Base-by-base conservation (phyloP, 768 basidiomycete species). In the Podaxis sp. region DNA sequence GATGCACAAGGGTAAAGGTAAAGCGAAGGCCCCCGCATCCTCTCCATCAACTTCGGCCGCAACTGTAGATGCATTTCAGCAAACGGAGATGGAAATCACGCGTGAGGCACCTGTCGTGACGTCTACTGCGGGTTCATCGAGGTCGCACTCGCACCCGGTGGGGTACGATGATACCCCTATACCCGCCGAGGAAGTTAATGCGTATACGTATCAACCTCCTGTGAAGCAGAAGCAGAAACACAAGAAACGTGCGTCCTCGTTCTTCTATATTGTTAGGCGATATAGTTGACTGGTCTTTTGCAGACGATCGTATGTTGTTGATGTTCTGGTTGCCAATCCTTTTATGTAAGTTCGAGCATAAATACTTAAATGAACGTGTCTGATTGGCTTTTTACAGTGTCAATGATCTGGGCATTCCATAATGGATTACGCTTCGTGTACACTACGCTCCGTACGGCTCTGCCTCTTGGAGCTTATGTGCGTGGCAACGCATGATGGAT, bases 321-420 rank as follows among this genome's bases (percentile, higher is more conserved):
- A 70, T 89, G 46, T 94, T 94, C 78, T 94, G 92, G 92, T 79
- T 94, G 67, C 92, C 92, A 17, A 91, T 94, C 69, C 78, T 94
- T 8, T 73, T 93, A 63, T 74, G 91, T 94, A 68, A 77, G 91
- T 85, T 15, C 38, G 6, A 43, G 13, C 15, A 59, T 19, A 38
- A 58, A 37, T 25, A 57, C 40, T 9, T 15, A 57, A 27, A n/a
- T 33, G 41, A 29, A 55, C 59, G 9, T 24, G 9, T 24, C 49
- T 50, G 49, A 50, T 24, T 24, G 12, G 24, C 12, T 61, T 49
- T 65, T 50, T 22, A 12, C 63, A 87, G 86, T 88, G 65, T 87
- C 87, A 58, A 74, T 86, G 56, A 69, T 88, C 57, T 88, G 85
- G 85, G 83, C 83, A 63, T 75, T 84, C 63, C 80, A 87, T 64